Conservation (phyloP, 2,329 filamentous ascomycete genomes). For the Colletotrichum theobromicola region DNA sequence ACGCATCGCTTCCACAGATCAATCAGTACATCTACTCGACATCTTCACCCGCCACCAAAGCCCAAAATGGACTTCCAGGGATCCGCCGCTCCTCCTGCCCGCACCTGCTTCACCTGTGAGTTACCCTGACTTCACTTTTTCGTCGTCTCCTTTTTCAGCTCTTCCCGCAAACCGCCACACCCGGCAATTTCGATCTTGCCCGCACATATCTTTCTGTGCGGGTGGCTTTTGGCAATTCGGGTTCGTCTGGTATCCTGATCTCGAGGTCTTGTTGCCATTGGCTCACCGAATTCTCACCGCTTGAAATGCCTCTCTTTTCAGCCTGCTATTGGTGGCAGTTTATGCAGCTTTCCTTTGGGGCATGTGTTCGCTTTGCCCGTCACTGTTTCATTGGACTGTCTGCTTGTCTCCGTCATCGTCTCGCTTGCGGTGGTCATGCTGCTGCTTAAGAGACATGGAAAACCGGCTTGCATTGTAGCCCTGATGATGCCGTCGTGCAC, state of each 20-base stretch:
- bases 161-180: neutral
- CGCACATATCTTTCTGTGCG: neutral
- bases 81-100: slow-evolving; percentile 30
- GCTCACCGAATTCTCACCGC: slow-evolving; percentile 1
- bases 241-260: neutral
- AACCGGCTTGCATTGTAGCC: neutral
- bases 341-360: neutral
- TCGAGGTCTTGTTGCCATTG: neutral
- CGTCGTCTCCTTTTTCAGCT: neutral
- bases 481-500: neutral
- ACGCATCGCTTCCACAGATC: neutral
- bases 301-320: neutral
- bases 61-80: slow-evolving; percentile 38
- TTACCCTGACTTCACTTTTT: slow-evolving; percentile 26
- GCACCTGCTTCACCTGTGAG: slow-evolving; percentile 58
- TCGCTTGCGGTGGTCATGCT: neutral
- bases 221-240: slow-evolving; percentile 4
- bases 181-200: neutral
- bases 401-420: neutral
- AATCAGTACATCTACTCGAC: neutral
- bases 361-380: neutral
- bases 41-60: slow-evolving; percentile 4
- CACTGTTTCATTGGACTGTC: neutral
- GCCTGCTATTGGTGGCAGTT: slow-evolving; percentile 5
- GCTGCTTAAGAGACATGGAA: neutral